Conservation (phyloP, 768 basidiomycete species). For the Pleurotus cornucopiae region DNA sequence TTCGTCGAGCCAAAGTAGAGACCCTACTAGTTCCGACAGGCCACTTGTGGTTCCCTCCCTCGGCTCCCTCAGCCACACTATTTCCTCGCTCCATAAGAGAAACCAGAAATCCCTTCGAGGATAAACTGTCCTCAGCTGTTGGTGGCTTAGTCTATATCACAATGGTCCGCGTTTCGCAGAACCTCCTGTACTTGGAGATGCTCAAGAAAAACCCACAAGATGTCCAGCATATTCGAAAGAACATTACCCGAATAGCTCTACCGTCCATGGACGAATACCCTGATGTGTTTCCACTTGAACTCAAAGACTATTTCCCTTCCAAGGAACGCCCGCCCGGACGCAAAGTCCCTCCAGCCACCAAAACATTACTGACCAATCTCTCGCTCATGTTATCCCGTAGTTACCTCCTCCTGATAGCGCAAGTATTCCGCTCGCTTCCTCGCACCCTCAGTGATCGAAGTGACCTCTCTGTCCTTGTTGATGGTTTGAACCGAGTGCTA, state of each 20-base stretch:
- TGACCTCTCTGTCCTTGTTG: slow-evolving; percentile 62
- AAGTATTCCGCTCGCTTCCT: slow-evolving; percentile 70
- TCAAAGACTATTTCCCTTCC: slow-evolving; percentile 45
- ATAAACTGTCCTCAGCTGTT: slow-evolving; percentile 22
- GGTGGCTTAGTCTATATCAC: slow-evolving; percentile 47
- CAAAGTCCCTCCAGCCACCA: slow-evolving; percentile 11
- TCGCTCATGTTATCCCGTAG: slow-evolving; percentile 66
- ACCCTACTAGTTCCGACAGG: slow-evolving; percentile 65
- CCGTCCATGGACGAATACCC: slow-evolving; percentile 36
- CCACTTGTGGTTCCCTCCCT: slow-evolving; percentile 60
- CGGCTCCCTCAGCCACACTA: slow-evolving; percentile 54
- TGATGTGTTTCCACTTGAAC: slow-evolving; percentile 28
- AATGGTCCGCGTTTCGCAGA: slow-evolving; percentile 68
- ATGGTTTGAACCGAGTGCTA: slow-evolving; percentile 69
- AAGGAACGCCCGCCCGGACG: slow-evolving; percentile 13
- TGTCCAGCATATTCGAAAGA: slow-evolving; percentile 63
- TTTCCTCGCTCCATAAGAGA: slow-evolving; percentile 46
- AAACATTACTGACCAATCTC: slow-evolving; percentile 29
- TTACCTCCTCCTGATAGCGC: slow-evolving; percentile 61
- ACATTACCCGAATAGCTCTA: slow-evolving; percentile 54
- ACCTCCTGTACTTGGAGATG: slow-evolving; percentile 60
- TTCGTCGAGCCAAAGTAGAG: slow-evolving; percentile 71
- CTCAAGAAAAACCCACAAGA: slow-evolving; percentile 66
- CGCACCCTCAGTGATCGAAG: slow-evolving; percentile 65
- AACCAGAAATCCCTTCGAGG: slow-evolving; percentile 31